These are phyloP conservation scores for Penicillium atrosanguineum DNA, from an alignment of 495 filamentous ascomycete genomes.

Conservation along the genomic window DNA sequence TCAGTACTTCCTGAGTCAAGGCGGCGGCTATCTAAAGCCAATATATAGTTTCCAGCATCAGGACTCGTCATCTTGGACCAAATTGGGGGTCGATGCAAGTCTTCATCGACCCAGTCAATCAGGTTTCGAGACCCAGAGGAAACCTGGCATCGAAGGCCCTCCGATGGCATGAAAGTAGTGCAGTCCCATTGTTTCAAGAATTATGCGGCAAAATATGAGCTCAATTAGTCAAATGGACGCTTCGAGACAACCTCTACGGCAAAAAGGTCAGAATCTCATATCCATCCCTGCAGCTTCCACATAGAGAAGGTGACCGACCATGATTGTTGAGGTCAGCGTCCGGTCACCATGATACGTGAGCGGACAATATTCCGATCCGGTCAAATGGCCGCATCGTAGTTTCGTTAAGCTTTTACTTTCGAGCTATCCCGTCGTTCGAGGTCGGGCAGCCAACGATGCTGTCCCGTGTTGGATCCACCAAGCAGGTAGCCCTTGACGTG, in stretches of 20 bases:
- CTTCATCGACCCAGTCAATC: neutral
- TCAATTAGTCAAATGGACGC: neutral
- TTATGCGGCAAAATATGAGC: neutral
- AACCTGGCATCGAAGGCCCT: neutral
- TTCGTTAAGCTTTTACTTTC: neutral
- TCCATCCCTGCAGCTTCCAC: neutral
- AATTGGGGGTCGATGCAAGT: neutral
- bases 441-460: neutral
- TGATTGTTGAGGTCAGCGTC: slow-evolving; percentile 11
- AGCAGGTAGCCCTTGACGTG: neutral
- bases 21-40: neutral
- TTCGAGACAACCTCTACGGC: neutral
- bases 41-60: neutral
- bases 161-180: neutral
- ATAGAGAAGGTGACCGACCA: neutral
- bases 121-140: neutral
- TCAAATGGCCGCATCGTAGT: neutral
- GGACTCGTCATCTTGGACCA: neutral
- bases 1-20: neutral
- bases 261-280: neutral
- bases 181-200: neutral
- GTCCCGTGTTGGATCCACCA: slow-evolving; percentile 2
- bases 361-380: slow-evolving; percentile 10
- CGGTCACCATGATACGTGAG: neutral
- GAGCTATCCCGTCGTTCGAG: neutral